These are phyloP conservation scores for Geotrichum europaeum DNA, from an alignment of 1,139 yeast genomes.

Conservation along the genomic window DNA sequence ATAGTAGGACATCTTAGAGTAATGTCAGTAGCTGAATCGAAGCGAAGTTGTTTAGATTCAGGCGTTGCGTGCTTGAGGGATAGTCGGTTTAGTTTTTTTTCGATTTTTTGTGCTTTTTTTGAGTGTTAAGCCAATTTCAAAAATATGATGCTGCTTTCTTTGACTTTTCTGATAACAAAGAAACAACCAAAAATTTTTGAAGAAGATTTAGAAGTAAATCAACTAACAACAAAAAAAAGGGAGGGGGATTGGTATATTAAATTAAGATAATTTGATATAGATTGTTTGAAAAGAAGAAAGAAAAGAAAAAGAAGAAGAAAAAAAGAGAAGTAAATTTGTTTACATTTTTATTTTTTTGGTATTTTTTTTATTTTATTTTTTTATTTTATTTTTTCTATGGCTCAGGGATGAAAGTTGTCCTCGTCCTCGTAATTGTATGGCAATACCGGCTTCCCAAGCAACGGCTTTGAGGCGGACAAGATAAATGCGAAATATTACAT, in stretches of 20 bases:
- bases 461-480: neutral
- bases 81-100: neutral
- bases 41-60: neutral
- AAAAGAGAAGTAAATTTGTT: neutral
- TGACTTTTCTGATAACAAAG: neutral
- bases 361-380: neutral
- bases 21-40: neutral
- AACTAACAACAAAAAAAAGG: neutral
- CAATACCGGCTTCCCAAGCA: no score
- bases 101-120: neutral
- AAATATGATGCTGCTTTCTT: neutral
- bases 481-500: no score
- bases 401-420: no score
- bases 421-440: no score
- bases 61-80: neutral
- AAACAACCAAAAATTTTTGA: neutral
- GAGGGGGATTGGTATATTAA: neutral
- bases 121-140: neutral
- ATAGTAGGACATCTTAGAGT: conserved; percentile 4
- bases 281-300: neutral
- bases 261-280: neutral
- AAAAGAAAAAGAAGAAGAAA: neutral
- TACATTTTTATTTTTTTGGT: neutral
- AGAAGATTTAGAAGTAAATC: neutral
- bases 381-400: neutral